Base-by-base conservation (phyloP, 2,329 filamentous ascomycete species). In the Cryphonectria naterciae region DNA sequence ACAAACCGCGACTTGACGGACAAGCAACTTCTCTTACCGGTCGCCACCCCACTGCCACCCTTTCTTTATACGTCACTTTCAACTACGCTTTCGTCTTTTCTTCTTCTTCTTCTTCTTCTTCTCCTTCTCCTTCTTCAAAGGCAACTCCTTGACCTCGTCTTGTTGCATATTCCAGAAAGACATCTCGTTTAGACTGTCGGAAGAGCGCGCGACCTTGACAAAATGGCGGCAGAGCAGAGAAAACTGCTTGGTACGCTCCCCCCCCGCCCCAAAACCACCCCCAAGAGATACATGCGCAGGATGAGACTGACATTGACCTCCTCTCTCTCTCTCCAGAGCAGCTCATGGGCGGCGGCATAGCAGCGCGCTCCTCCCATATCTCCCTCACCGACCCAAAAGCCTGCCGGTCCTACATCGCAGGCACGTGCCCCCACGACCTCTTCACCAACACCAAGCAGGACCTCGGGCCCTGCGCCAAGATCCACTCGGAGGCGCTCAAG, bases 361-460 rank as follows among this genome's bases (percentile, higher is more conserved):
- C 88, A 71, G 91, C 91, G 65, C 93, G 92, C 83, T 90, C 91
- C 75, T 88, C 93, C 54, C 93, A 97, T 81, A 88, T 98, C 76
- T 92, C 92, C 74, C 92, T 99, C 77, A 96, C 91, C 72, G 96
- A 98, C 81, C 88, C 93, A 68, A 98, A 97, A 83, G 93, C 97
- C 77, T 99, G 96, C 85, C 93, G 94, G 69, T 98, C 95, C 25
- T 98, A 95, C 81, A 88, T 99, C 65, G 94, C 89, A 73, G 96
- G 96, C 77, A 97, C 93, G 71, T 99, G 96, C 81, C 96, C 96
- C 0, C 95, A 98, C 85, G 96, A 99, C 80, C 93, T 99, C 78
- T 99, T 99, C 87, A 99, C 95, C 75, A 99, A 99, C 84, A 99
- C 96, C 62, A 98, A 98, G 85, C 95, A 98, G 86, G 96, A 99